Conservation (phyloP, 306 rosid genomes). For the Cercis canadensis region DNA sequence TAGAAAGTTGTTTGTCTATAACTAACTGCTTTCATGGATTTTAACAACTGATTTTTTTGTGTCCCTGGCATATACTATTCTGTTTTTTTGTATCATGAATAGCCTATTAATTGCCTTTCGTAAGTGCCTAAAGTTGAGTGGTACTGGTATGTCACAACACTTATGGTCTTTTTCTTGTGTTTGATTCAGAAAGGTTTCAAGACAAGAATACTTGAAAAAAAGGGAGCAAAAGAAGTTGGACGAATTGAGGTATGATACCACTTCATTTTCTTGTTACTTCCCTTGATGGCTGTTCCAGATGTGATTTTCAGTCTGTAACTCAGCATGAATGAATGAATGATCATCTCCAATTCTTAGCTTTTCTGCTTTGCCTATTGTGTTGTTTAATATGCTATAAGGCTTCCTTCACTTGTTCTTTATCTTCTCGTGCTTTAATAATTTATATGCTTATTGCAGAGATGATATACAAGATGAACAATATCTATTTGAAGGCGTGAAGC, state of each 20-base stretch:
- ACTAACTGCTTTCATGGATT: neutral
- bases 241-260: conserved; percentile 69
- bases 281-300: conserved; percentile 31
- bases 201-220: conserved; percentile 90
- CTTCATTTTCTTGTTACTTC: conserved; percentile 12
- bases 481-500: conserved; percentile 75
- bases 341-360: neutral
- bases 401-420: conserved; percentile 15
- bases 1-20: neutral
- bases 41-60: neutral
- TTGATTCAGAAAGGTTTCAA: conserved; percentile 75
- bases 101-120: neutral
- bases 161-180: conserved; percentile 16
- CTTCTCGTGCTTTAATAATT: conserved; percentile 23
- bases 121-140: conserved; percentile 22
- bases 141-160: conserved; percentile 24
- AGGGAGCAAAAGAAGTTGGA: conserved; percentile 91
- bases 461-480: conserved; percentile 94
- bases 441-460: conserved; percentile 57
- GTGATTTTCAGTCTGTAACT: conserved; percentile 1
- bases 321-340: neutral
- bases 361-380: conserved; percentile 1
- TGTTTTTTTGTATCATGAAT: neutral
- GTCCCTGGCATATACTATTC: neutral
- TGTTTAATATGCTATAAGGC: conserved; percentile 11